A percentile compares a stretch with the other conserved stretches of the same genome.
phyloP scores from a whole-genome alignment of 192 early-diverging fungal species.

The Coemansia guatemalensis region DNA sequence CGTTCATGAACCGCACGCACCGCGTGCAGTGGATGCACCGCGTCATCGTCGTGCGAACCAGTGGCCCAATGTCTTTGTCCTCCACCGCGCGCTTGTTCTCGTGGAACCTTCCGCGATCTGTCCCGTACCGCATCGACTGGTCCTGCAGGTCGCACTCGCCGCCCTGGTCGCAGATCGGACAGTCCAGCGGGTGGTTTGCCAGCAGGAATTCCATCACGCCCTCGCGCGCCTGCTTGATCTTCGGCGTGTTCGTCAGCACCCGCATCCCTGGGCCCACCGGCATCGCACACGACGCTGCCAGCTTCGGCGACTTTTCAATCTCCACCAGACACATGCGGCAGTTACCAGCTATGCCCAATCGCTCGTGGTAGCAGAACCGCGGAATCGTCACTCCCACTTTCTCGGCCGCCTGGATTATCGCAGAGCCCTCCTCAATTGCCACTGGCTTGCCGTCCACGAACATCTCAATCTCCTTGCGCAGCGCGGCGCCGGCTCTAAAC shows the following conservation, averaged over 20 bases:
- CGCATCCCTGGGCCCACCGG: slow-evolving; percentile 98
- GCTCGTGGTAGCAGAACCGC: slow-evolving; percentile 82
- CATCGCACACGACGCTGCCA: slow-evolving; percentile 97
- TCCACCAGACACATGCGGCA: slow-evolving; percentile 99
- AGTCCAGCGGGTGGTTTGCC: slow-evolving; percentile 97
- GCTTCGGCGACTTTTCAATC: slow-evolving; percentile 94
- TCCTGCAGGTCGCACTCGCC: slow-evolving; percentile 99
- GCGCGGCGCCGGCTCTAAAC: slow-evolving; percentile 7
- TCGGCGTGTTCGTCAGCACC: slow-evolving; percentile 89
- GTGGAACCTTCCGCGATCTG: slow-evolving; percentile 86
- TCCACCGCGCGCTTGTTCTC: slow-evolving; percentile 97
- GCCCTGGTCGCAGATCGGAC: slow-evolving; percentile 98
- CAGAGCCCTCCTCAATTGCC: slow-evolving; percentile 86
- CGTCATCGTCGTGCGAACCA: slow-evolving; percentile 96
- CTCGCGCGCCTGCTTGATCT: slow-evolving; percentile 96
- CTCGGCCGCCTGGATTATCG: slow-evolving; percentile 98
- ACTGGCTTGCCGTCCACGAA: slow-evolving; percentile 92
- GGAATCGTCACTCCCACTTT: slow-evolving; percentile 81
- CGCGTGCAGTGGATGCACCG: slow-evolving; percentile 99
- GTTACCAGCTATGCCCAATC: slow-evolving; percentile 96
- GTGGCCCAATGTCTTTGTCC: slow-evolving; percentile 96
- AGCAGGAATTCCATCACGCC: slow-evolving; percentile 93
- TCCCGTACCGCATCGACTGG: slow-evolving; percentile 94
- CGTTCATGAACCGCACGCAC: slow-evolving; percentile 97
- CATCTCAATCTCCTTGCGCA: slow-evolving; percentile 71